phyloP scores from a whole-genome alignment of 495 filamentous ascomycete species.

The Talaromyces adpressus region DNA sequence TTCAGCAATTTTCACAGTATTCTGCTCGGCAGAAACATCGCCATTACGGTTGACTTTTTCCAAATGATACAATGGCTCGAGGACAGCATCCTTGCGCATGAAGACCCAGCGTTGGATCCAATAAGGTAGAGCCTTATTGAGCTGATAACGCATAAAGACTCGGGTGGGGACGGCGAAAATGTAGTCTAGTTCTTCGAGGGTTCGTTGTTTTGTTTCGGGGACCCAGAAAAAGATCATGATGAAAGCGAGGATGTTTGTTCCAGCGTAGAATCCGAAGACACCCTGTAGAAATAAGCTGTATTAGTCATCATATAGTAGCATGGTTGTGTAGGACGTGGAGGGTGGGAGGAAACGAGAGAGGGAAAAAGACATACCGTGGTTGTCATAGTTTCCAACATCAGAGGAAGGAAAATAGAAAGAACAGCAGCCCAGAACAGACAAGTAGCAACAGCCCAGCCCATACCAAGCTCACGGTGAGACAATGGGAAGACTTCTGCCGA shows the following conservation, averaged over 20 bases:
- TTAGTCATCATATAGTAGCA: neutral
- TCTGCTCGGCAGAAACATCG: neutral
- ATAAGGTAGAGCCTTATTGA: neutral
- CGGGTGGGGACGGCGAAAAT: neutral
- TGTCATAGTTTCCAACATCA: constrained; percentile 49
- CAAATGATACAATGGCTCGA: neutral
- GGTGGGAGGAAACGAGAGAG: neutral
- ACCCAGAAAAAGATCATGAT: constrained; percentile 68
- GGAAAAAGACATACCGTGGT: constrained; percentile 9
- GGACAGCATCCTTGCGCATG: neutral
- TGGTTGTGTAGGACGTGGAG: no score
- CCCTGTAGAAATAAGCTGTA: neutral
- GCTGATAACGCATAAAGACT: neutral
- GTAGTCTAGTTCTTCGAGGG: constrained; percentile 69
- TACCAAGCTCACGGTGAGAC: constrained; percentile 65
- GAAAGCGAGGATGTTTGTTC: constrained; percentile 60
- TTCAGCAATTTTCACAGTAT: neutral
- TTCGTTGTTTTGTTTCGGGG: constrained; percentile 72
- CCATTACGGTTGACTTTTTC: neutral
- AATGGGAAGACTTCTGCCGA: constrained; percentile 77
- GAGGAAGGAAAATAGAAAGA: constrained; percentile 62
- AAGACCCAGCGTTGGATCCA: neutral
- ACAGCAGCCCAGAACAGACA: constrained; percentile 67
- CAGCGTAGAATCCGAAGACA: constrained; percentile 46
- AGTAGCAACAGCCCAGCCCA: constrained; percentile 69